Base-by-base conservation (phyloP, 108 stramenopile genomes). In the Fragilariopsis cylindrus region DNA sequence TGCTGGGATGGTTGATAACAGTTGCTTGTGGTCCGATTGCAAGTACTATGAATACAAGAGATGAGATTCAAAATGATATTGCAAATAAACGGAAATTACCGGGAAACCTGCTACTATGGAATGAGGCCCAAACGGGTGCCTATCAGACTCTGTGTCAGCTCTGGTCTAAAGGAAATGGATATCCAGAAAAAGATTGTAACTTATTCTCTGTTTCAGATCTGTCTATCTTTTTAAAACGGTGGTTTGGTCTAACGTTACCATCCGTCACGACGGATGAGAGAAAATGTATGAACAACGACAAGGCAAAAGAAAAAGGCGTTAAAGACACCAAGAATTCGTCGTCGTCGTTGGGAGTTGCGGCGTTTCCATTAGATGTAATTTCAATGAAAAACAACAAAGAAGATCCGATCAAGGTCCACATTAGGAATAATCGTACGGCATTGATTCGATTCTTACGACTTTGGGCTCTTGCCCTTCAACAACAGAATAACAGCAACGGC, bases 391-490 rank as follows among this genome's bases (percentile, higher is more conserved):
- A 12, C n/a, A 45, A 60, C 3, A 13, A 48, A 40, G 49, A 52
- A 19, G 21, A 68, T 68, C 67, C 67, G 19, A 48, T 12, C 43
- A 52, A 47, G 21, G 50, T 68, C 67, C 67, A 9, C 30, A 19
- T 50, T 40, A 52, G 19, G 30, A 68, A 52, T 52, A 18, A 15
- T 7, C 67, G 21, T 39, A 11, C 12, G 16, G 7, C 67, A 16
- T 39, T 68, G 67, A 12, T 52, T 50, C 67, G 19, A 7, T 68
- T 68, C 45, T 48, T 68, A 7, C 9, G 19, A 50, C 45, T 68
- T 5, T 68, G 67, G 67, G 67, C 48, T 18, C 67, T 68, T 16
- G 67, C 67, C 19, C 67, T 68, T 68, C 67, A 52, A 48, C n/a
- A 50, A n/a, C 62, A 63, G 62, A 63, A 63, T n/a, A 13, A 63